A percentile compares a stretch with the other conserved stretches of the same genome.
phyloP scores from a whole-genome alignment of 2,329 filamentous ascomycete species.

The Xenoacremonium recifei region DNA sequence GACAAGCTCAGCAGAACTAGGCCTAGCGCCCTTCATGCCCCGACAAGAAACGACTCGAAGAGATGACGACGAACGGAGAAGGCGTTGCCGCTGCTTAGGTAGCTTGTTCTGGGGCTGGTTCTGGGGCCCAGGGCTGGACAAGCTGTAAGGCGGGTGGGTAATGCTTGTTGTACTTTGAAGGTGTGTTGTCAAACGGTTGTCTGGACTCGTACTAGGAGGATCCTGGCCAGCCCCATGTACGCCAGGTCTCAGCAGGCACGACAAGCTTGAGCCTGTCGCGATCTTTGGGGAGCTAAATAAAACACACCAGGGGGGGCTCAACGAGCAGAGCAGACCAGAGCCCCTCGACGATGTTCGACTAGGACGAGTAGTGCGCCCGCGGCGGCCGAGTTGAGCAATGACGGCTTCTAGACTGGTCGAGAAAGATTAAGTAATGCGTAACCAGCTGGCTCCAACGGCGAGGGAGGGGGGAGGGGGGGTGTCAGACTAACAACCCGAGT shows the following conservation, averaged over 20 bases:
- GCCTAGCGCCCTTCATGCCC: slow-evolving; percentile 29
- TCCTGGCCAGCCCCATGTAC: slow-evolving; percentile 37
- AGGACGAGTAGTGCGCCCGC: slow-evolving; percentile 20
- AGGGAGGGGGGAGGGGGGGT: slow-evolving; percentile 11
- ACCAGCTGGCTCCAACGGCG: slow-evolving; percentile 15
- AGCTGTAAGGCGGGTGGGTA: slow-evolving; percentile 26
- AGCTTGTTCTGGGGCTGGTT: slow-evolving; percentile 28
- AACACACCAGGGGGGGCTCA: slow-evolving; percentile 42
- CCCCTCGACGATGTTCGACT: slow-evolving; percentile 18
- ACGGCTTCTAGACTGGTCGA: slow-evolving; percentile 21
- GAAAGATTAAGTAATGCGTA: slow-evolving; percentile 18
- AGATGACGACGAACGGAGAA: slow-evolving; percentile 29
- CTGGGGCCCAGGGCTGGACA: slow-evolving; percentile 20
- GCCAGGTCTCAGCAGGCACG: slow-evolving; percentile 33
- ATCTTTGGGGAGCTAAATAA: slow-evolving; percentile 36
- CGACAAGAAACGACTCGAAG: slow-evolving; percentile 23
- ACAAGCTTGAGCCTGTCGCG: slow-evolving; percentile 41
- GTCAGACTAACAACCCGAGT: neutral
- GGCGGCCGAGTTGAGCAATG: slow-evolving; percentile 22
- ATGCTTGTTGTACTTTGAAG: too few species aligned
- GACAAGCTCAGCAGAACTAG: slow-evolving; percentile 26
- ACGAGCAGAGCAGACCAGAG: slow-evolving; percentile 22
- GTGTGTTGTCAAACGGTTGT: slow-evolving; percentile 36
- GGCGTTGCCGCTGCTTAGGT: slow-evolving; percentile 24
- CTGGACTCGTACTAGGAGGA: slow-evolving; percentile 39